Evolutionary conservation across 1,284 basidiomycete genomes (phyloP).

Genomic region (Malassezia japonica): DNA sequence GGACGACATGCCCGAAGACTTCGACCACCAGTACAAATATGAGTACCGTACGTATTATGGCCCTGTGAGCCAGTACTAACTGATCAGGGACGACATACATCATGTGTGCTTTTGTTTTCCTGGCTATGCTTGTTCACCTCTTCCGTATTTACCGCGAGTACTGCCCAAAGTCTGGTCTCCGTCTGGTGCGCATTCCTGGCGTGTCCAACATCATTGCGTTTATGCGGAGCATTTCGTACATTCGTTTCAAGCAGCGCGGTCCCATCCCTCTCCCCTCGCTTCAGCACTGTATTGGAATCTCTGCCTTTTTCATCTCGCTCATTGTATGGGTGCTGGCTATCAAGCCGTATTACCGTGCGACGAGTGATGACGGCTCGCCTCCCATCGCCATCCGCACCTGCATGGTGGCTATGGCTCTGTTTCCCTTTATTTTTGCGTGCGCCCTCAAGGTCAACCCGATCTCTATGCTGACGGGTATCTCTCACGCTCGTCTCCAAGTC

Average conservation of each 20-base stretch:
- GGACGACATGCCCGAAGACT: not conserved
- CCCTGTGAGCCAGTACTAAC: not conserved
- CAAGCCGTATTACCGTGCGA: conserved; percentile 36
- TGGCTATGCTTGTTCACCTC: not conserved
- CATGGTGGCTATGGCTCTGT: conserved; percentile 32
- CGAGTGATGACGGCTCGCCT: conserved; percentile 18
- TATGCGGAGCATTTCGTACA: not conserved
- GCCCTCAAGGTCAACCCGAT: conserved; percentile 40
- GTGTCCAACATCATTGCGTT: not conserved
- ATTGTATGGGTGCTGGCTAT: conserved; percentile 25
- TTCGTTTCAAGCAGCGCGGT: not conserved
- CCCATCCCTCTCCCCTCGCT: not conserved
- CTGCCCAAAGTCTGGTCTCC: not conserved
- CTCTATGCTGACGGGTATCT: conserved; percentile 30
- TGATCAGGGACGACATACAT: not conserved
- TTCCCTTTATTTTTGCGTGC: conserved; percentile 36
- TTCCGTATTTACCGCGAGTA: not conserved
- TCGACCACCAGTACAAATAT: not conserved
- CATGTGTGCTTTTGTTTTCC: not conserved
- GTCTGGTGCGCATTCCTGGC: not conserved
- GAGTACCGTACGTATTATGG: not conserved
- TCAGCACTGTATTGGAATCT: not conserved
- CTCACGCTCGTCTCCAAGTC: conserved; percentile 35
- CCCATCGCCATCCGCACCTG: conserved; percentile 29
- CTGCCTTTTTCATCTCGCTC: conserved; percentile 8